A percentile compares a stretch with the other conserved stretches of the same genome.
Evolutionary conservation across 2,329 filamentous ascomycete genomes (phyloP).

Genomic region (Capronia americana): DNA sequence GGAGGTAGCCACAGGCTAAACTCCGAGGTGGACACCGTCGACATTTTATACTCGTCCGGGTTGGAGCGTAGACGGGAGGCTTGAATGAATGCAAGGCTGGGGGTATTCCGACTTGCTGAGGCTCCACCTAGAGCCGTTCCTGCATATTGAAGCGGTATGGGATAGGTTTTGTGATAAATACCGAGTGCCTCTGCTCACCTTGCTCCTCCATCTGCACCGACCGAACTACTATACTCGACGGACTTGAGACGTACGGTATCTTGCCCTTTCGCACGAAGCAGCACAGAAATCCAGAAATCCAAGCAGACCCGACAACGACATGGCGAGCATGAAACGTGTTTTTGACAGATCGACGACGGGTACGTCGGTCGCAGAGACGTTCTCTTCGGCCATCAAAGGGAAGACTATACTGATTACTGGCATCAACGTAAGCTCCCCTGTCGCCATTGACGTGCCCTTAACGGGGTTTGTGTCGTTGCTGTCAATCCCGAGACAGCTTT

Average conservation of each 20-base stretch:
- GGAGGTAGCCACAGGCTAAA: neutral
- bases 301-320: neutral
- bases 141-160: neutral
- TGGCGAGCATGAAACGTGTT: neutral
- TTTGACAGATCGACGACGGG: slow-evolving; percentile 18
- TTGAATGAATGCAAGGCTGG: neutral
- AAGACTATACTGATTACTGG: slow-evolving; percentile 36
- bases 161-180: neutral
- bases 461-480: neutral
- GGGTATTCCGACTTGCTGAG: neutral
- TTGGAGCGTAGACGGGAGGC: neutral
- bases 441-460: neutral
- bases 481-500: neutral
- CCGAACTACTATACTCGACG: neutral
- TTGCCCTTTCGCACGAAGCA: neutral
- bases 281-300: neutral
- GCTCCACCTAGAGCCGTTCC: neutral
- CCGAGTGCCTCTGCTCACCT: neutral
- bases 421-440: slow-evolving; percentile 20
- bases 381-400: slow-evolving; percentile 32
- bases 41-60: neutral
- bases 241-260: neutral
- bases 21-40: neutral
- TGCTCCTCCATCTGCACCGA: neutral
- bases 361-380: slow-evolving; percentile 19